Conservation (phyloP, 225 moss, liverwort and hornwort species). For the Takakia lepidozioides region DNA sequence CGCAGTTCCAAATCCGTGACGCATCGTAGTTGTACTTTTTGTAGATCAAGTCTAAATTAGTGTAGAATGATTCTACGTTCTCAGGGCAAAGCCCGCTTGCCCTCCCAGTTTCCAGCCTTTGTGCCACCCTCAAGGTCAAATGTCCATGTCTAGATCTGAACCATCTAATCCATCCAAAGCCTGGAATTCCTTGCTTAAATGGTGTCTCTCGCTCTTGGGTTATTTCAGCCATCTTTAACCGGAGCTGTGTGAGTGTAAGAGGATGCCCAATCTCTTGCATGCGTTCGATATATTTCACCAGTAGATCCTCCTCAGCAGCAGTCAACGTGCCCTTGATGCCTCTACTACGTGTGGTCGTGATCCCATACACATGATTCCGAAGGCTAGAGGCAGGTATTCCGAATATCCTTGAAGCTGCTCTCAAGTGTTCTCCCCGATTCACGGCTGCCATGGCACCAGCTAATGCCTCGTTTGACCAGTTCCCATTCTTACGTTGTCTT, state of each 20-base stretch:
- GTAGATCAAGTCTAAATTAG: no score
- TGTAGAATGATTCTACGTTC: background rate
- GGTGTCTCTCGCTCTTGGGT: background rate
- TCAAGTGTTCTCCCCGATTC: background rate
- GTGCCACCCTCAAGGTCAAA: background rate
- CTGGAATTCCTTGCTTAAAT: background rate
- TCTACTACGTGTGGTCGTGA: no score
- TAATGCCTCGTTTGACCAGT: background rate
- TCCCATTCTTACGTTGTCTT: background rate
- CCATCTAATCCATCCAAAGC: background rate
- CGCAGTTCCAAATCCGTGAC: no score
- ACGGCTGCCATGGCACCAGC: background rate
- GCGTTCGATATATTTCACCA: background rate
- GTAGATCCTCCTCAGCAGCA: background rate
- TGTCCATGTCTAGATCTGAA: background rate
- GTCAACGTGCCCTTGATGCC: background rate
- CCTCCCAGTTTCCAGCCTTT: no score
- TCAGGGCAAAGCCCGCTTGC: background rate
- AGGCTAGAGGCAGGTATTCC: no score
- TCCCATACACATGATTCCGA: no score
- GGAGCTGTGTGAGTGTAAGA: background rate
- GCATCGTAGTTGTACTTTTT: no score
- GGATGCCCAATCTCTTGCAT: slow-evolving; percentile 1
- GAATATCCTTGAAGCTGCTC: background rate
- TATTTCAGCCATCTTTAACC: background rate